Evolutionary conservation across 2,329 filamentous ascomycete genomes (phyloP).

Genomic region (Parascedosporium putredinis): DNA sequence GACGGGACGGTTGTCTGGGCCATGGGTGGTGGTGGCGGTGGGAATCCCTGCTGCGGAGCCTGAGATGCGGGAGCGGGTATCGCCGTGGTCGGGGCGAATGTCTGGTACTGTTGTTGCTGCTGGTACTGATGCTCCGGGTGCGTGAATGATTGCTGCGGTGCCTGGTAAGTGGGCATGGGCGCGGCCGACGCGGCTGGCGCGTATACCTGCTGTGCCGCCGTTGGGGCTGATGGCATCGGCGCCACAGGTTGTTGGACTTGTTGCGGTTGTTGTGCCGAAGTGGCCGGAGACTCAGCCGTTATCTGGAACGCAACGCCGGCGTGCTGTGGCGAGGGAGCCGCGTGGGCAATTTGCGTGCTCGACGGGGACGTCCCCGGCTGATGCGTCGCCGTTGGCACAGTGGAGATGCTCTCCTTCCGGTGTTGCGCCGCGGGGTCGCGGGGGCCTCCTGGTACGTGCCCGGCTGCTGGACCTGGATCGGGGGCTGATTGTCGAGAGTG

Average conservation of each 20-base stretch:
- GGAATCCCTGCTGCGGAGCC: not conserved
- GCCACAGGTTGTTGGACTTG: not conserved
- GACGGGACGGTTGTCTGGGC: too few species aligned
- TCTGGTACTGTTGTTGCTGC: not conserved
- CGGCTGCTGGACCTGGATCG: not conserved
- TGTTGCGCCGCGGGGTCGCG: not conserved
- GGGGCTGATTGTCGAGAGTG: not conserved
- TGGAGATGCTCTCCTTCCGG: not conserved
- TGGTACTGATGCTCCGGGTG: not conserved
- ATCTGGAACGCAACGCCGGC: not conserved
- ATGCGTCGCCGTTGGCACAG: not conserved
- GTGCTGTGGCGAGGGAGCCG: not conserved
- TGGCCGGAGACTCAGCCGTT: not conserved
- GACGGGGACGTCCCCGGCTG: too few species aligned
- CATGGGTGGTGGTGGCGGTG: not conserved
- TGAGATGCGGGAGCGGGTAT: not conserved
- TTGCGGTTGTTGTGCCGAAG: not conserved
- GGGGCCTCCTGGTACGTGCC: not conserved
- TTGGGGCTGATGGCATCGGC: too few species aligned
- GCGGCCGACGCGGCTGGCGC: not conserved
- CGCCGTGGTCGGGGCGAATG: not conserved
- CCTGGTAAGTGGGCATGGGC: too few species aligned
- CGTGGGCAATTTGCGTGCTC: too few species aligned
- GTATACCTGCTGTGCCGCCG: too few species aligned
- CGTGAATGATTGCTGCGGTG: not conserved